Conservation (phyloP, 257 asterid species). For the Nicotiana obtusifolia region DNA sequence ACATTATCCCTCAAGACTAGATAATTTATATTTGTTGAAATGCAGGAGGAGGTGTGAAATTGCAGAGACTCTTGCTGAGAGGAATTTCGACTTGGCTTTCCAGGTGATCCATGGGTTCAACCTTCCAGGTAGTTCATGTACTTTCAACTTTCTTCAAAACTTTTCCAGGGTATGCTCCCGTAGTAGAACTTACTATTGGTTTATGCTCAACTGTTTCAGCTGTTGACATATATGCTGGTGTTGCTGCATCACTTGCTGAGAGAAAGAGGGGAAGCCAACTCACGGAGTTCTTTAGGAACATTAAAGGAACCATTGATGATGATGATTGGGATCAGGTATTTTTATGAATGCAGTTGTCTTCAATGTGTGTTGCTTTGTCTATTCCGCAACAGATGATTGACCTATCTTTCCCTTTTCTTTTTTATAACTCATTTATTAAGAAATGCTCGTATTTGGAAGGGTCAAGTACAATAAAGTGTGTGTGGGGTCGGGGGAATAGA, state of each 20-base stretch:
- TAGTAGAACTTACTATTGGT: not conserved
- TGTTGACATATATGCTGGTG: conserved; percentile 95
- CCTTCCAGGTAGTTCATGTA: conserved; percentile 67
- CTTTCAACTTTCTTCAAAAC: not conserved
- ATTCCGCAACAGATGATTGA: not conserved
- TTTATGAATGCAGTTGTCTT: not conserved
- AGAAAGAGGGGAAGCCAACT: conserved; percentile 93
- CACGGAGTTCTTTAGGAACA: conserved; percentile 88
- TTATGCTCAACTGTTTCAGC: conserved; percentile 36
- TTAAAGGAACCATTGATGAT: conserved; percentile 92
- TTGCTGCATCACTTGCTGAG: conserved; percentile 95
- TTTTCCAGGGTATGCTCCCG: not conserved
- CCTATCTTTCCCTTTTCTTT: not conserved
- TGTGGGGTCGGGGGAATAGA: too few relatives aligned
- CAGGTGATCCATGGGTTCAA: conserved; percentile 74
- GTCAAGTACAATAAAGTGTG: not conserved
- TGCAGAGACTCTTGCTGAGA: conserved; percentile 93
- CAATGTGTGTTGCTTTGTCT: conserved; percentile 1
- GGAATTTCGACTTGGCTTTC: conserved; percentile 87
- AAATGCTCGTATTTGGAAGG: conserved; percentile 2
- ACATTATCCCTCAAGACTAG: not conserved
- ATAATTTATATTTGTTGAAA: conserved; percentile 3
- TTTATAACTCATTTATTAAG: not conserved
- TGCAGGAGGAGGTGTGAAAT: conserved; percentile 92
- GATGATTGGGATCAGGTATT: conserved; percentile 96